These are phyloP conservation scores for Annulohypoxylon stygium DNA, from an alignment of 495 filamentous ascomycete species.

Conservation along the genomic window DNA sequence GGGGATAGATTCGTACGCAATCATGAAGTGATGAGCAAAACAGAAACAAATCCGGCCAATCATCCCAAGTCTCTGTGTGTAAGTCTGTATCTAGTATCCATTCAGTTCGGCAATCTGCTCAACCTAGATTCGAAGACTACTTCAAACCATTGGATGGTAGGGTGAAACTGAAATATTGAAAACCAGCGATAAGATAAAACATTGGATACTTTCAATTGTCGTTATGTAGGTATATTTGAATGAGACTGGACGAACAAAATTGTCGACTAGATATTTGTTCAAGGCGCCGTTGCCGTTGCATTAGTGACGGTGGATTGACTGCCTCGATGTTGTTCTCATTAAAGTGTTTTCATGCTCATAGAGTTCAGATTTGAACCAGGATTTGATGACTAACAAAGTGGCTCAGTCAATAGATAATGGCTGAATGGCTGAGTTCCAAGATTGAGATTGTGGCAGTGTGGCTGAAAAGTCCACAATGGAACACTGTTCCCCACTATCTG, in stretches of 20 bases:
- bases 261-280: background rate
- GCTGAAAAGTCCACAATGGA: background rate
- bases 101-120: conserved; percentile 4
- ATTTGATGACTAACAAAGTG: conserved; percentile 4
- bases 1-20: conserved; percentile 34
- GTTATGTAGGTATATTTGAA: background rate
- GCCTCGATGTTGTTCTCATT: background rate
- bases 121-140: background rate
- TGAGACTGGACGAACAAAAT: background rate
- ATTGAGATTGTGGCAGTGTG: conserved; percentile 16
- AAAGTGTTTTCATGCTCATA: background rate
- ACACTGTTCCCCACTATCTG: conserved; percentile 17
- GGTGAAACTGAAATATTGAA: background rate
- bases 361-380: background rate
- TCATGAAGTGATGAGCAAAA: conserved; percentile 11
- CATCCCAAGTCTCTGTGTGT: background rate
- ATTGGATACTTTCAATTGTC: background rate
- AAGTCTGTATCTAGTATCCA: background rate
- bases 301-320: background rate
- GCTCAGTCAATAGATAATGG: background rate
- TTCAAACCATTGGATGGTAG: background rate
- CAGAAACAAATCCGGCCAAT: conserved; percentile 12
- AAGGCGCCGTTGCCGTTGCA: background rate
- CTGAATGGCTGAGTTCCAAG: conserved; percentile 4
- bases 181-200: background rate